Percentiles rank a stretch among this genome's conserved stretches.
phyloP scores from a whole-genome alignment of 179 eudicot species.

The Spinacia oleracea region DNA sequence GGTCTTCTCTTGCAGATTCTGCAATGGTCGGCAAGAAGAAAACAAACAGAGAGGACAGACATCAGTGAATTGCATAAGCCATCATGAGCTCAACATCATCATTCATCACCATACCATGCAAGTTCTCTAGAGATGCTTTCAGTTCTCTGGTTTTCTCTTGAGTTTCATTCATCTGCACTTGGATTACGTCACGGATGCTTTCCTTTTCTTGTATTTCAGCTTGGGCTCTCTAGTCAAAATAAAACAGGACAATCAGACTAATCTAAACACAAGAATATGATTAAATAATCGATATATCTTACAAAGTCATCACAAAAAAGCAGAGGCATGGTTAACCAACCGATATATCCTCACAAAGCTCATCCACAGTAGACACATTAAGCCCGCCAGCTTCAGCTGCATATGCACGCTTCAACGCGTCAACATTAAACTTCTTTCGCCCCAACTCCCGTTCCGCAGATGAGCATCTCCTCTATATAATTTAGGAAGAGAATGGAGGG shows the following conservation, averaged over 20 bases:
- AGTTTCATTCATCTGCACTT: conserved; percentile 45
- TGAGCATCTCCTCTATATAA: conserved; percentile 57
- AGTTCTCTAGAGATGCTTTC: conserved; percentile 53
- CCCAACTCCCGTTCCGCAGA: conserved; percentile 40
- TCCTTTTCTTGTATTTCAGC: conserved; percentile 56
- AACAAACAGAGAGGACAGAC: conserved; percentile 4
- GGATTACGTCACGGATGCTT: conserved; percentile 40
- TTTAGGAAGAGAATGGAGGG: conserved; percentile 10
- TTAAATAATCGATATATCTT: not conserved
- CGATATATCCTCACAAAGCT: conserved; percentile 65
- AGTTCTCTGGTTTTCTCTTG: conserved; percentile 47
- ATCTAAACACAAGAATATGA: conserved; percentile 5
- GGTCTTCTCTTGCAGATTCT: conserved; percentile 80
- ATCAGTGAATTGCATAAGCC: conserved; percentile 11
- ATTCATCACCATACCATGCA: conserved; percentile 57
- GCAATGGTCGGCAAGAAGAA: conserved; percentile 22
- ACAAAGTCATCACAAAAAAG: conserved; percentile 4
- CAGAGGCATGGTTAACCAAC: conserved; percentile 41
- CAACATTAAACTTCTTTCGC: conserved; percentile 52
- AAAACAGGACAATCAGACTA: conserved; percentile 26
- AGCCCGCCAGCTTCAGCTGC: conserved; percentile 52
- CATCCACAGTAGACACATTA: conserved; percentile 67
- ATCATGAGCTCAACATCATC: conserved; percentile 1
- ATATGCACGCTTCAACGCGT: conserved; percentile 57
- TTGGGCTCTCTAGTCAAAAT: conserved; percentile 48